phyloP scores from a whole-genome alignment of 257 asterid genomes.

The Capsicum rhomboideum region DNA sequence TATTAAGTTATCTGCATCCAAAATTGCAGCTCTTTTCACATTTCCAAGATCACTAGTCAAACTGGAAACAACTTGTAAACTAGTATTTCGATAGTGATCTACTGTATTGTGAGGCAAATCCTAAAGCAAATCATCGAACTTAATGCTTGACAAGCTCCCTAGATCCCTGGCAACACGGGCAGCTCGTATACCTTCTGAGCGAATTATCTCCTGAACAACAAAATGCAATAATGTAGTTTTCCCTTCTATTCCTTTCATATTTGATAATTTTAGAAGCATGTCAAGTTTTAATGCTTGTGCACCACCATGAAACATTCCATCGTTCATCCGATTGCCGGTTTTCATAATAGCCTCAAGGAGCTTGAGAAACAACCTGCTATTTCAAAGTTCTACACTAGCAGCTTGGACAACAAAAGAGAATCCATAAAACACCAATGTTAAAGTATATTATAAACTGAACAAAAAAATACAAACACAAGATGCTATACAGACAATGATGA shows the following conservation, averaged over 20 bases:
- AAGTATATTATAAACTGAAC: neutral
- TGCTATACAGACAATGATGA: neutral
- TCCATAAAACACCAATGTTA: neutral
- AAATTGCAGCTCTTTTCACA: constrained; percentile 62
- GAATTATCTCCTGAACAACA: constrained; percentile 83
- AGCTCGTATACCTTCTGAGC: constrained; percentile 83
- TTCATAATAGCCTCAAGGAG: constrained; percentile 95
- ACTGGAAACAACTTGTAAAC: constrained; percentile 63
- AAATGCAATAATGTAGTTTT: constrained; percentile 83
- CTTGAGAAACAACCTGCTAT: constrained; percentile 76
- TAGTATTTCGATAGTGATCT: constrained; percentile 44
- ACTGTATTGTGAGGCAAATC: constrained; percentile 36
- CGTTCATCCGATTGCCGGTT: constrained; percentile 95
- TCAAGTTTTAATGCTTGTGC: constrained; percentile 97
- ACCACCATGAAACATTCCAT: constrained; percentile 89
- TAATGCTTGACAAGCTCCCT: constrained; percentile 32
- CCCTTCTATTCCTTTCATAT: constrained; percentile 86
- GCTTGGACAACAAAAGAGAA: constrained; percentile 39
- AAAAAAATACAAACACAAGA: neutral
- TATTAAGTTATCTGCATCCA: constrained; percentile 56
- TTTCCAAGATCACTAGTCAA: constrained; percentile 62
- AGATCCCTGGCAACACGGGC: constrained; percentile 45
- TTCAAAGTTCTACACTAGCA: constrained; percentile 76
- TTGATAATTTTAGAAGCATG: constrained; percentile 73
- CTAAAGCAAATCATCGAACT: constrained; percentile 33